Percentiles rank a stretch among this genome's conserved stretches.
These are phyloP conservation scores for Patellifolia procumbens DNA, from an alignment of 179 eudicot genomes.

Conservation along the genomic window DNA sequence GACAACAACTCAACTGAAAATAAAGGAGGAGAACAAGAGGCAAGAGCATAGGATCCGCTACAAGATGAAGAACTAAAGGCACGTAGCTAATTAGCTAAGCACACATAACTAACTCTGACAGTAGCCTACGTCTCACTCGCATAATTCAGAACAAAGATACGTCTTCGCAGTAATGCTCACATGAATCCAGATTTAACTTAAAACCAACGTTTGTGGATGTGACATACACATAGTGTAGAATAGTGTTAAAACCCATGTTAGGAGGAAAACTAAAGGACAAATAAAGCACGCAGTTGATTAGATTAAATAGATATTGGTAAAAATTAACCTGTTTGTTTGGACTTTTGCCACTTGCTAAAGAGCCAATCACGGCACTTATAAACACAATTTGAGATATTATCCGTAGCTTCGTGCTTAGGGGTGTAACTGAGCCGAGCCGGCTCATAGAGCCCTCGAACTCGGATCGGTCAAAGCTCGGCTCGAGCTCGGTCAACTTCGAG, in stretches of 20 bases:
- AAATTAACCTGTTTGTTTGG: not conserved
- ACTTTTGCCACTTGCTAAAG: constrained; percentile 1
- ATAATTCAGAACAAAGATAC: too few relatives aligned
- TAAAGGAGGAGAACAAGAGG: too few relatives aligned
- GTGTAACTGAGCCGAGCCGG: too few relatives aligned
- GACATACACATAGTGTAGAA: not conserved
- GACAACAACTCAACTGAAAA: too few relatives aligned
- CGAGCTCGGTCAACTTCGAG: too few relatives aligned
- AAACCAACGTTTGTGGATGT: not conserved
- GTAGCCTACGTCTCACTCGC: not conserved
- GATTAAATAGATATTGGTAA: not conserved
- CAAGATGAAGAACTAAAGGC: too few relatives aligned
- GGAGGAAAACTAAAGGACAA: not conserved
- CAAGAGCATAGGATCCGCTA: too few relatives aligned
- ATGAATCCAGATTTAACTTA: too few relatives aligned
- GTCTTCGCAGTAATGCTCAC: too few relatives aligned
- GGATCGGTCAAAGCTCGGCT: too few relatives aligned
- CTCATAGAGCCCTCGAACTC: too few relatives aligned
- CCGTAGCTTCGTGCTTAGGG: not conserved
- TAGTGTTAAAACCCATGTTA: constrained; percentile 1
- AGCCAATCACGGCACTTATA: constrained; percentile 7
- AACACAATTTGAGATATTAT: not conserved
- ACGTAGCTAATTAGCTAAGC: not conserved
- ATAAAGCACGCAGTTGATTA: not conserved
- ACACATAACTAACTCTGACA: not conserved